A percentile compares a stretch with the other conserved stretches of the same genome.
These are phyloP conservation scores for Dicorynia guianensis DNA, from an alignment of 306 rosid species.

Conservation along the genomic window DNA sequence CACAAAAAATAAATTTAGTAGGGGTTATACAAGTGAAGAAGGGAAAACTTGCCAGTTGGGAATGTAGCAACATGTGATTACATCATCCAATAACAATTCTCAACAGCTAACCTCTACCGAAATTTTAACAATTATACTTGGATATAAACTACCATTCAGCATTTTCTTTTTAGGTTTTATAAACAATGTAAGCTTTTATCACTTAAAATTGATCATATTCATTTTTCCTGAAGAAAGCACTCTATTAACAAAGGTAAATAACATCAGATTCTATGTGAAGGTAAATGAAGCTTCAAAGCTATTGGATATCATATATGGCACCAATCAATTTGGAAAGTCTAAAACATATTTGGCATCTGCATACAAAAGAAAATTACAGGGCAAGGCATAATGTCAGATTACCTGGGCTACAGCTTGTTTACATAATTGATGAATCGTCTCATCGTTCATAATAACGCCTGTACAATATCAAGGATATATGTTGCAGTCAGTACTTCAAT, in stretches of 20 bases:
- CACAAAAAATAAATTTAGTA: conserved; percentile 8
- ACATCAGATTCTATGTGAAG: not conserved
- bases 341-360: conserved; percentile 1
- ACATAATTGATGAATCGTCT: conserved; percentile 91
- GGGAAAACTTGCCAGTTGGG: conserved; percentile 23
- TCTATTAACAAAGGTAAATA: not conserved
- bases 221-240: not conserved
- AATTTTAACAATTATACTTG: not conserved
- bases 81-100: conserved; percentile 26
- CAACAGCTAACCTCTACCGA: conserved; percentile 22
- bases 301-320: not conserved
- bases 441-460: conserved; percentile 98
- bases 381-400: conserved; percentile 42
- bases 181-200: conserved; percentile 9
- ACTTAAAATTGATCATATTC: not conserved
- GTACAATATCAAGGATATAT: conserved; percentile 45
- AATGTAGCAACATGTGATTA: conserved; percentile 9
- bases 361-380: conserved; percentile 27
- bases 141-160: conserved; percentile 17
- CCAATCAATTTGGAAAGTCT: conserved; percentile 6
- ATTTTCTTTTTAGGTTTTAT: conserved; percentile 7
- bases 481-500: conserved; percentile 34
- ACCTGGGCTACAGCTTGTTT: conserved; percentile 99
- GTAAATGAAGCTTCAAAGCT: conserved; percentile 29
- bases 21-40: conserved; percentile 22